Percentiles rank a stretch among this genome's conserved stretches.
These are phyloP conservation scores for Conticribra guillardii DNA, from an alignment of 108 stramenopile species.

Conservation along the genomic window DNA sequence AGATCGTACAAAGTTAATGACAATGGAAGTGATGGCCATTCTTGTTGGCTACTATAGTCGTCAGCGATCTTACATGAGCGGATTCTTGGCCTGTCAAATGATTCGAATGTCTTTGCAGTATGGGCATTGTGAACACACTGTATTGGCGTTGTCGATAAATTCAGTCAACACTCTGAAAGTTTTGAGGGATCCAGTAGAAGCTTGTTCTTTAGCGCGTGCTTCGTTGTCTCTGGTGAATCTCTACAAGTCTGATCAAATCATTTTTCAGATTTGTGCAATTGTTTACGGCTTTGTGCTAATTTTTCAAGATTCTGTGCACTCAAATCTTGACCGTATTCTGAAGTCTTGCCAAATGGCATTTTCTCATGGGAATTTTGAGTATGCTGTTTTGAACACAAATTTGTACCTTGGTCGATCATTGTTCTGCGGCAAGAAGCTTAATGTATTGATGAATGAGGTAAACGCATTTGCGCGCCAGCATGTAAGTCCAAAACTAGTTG, in stretches of 20 bases:
- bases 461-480: slow-evolving; percentile 15
- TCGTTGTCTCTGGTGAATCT: slow-evolving; percentile 6
- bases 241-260: slow-evolving; percentile 11
- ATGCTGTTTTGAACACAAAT: slow-evolving; percentile 16
- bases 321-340: slow-evolving; percentile 8
- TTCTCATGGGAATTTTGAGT: slow-evolving; percentile 9
- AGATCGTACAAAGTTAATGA: slow-evolving; percentile 13
- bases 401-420: slow-evolving; percentile 9
- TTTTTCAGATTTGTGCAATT: slow-evolving; percentile 9
- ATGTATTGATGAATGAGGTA: slow-evolving; percentile 11
- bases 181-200: slow-evolving; percentile 13
- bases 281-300: slow-evolving; percentile 21
- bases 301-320: slow-evolving; percentile 9
- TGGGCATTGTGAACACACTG: slow-evolving; percentile 33
- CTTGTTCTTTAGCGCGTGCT: slow-evolving; percentile 4
- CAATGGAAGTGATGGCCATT: slow-evolving; percentile 22
- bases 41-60: slow-evolving; percentile 15
- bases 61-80: slow-evolving; percentile 14
- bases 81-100: slow-evolving; percentile 26
- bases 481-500: too few species aligned
- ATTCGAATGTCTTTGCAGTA: slow-evolving; percentile 26
- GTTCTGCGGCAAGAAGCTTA: slow-evolving; percentile 15
- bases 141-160: slow-evolving; percentile 15
- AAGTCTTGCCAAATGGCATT: slow-evolving; percentile 29
- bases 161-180: background rate